phyloP scores from a whole-genome alignment of 2,329 filamentous ascomycete genomes.

The Xylariaceae sp. region DNA sequence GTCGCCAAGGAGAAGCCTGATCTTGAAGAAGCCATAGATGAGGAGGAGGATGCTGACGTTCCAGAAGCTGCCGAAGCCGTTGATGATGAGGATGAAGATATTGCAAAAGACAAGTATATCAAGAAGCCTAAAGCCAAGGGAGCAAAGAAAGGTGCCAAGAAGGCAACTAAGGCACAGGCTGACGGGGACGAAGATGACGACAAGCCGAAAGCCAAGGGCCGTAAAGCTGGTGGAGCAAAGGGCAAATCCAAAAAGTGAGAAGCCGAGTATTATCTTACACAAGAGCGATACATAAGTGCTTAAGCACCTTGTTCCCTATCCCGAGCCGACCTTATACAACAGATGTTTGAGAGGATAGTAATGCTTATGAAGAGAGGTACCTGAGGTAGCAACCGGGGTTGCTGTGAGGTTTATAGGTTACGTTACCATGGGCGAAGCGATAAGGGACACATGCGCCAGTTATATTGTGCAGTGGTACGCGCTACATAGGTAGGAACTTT shows the following conservation, averaged over 20 bases:
- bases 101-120: slow-evolving; percentile 96
- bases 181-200: slow-evolving; percentile 59
- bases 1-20: slow-evolving; percentile 81
- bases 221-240: slow-evolving; percentile 37
- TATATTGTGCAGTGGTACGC: not conserved
- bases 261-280: not conserved
- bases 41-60: slow-evolving; percentile 78
- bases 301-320: not conserved
- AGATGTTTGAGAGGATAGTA: not conserved
- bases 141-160: slow-evolving; percentile 58
- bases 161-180: slow-evolving; percentile 47
- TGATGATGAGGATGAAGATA: slow-evolving; percentile 74
- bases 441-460: not conserved
- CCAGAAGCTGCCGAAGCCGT: slow-evolving; percentile 65
- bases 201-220: slow-evolving; percentile 32
- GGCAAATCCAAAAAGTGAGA: slow-evolving; percentile 43
- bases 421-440: not conserved
- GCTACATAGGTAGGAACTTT: too few species aligned
- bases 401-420: not conserved
- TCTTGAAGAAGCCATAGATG: slow-evolving; percentile 94
- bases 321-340: not conserved
- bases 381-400: slow-evolving; percentile 1
- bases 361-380: slow-evolving; percentile 1
- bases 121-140: slow-evolving; percentile 82
- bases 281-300: not conserved